Evolutionary conservation across 768 basidiomycete genomes (phyloP).

Genomic region (Lyophyllum atratum): DNA sequence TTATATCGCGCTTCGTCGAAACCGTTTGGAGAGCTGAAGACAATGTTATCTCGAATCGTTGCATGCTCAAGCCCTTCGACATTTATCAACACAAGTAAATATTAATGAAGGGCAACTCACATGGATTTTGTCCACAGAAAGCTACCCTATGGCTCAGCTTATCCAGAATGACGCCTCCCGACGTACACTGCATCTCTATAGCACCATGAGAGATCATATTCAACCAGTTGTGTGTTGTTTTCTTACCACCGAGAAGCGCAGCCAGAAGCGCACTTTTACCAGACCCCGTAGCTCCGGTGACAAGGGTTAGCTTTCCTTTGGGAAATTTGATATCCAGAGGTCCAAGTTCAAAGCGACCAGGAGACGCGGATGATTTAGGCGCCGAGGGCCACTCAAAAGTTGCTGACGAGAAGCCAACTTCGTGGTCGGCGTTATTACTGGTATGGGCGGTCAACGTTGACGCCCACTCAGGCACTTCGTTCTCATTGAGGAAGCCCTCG

Average conservation of each 20-base stretch:
- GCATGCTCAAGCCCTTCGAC: conserved; percentile 74
- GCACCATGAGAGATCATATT: neutral
- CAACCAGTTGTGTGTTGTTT: too few species aligned
- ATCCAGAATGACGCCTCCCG: conserved; percentile 54
- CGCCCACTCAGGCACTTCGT: conserved; percentile 80
- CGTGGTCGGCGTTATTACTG: conserved; percentile 15
- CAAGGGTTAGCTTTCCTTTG: conserved; percentile 52
- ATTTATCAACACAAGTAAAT: conserved; percentile 17
- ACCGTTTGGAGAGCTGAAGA: conserved; percentile 65
- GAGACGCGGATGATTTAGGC: conserved; percentile 24
- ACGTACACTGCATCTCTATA: conserved; percentile 59
- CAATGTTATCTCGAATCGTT: conserved; percentile 79
- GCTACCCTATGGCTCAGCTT: conserved; percentile 64
- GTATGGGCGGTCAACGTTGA: conserved; percentile 53
- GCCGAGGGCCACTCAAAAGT: conserved; percentile 58
- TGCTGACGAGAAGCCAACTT: conserved; percentile 56
- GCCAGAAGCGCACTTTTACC: conserved; percentile 68
- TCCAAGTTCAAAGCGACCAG: conserved; percentile 53
- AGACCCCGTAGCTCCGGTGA: conserved; percentile 68
- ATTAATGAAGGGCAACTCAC: conserved; percentile 30
- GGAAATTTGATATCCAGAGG: conserved; percentile 63
- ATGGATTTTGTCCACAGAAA: conserved; percentile 69
- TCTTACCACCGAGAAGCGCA: conserved; percentile 67
- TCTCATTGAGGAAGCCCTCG: conserved; percentile 68
- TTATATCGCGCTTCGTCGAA: conserved; percentile 67